A percentile compares a stretch with the other conserved stretches of the same genome.
Conservation (phyloP, 2,329 filamentous ascomycete genomes). For the Furcasterigmium sp. region DNA sequence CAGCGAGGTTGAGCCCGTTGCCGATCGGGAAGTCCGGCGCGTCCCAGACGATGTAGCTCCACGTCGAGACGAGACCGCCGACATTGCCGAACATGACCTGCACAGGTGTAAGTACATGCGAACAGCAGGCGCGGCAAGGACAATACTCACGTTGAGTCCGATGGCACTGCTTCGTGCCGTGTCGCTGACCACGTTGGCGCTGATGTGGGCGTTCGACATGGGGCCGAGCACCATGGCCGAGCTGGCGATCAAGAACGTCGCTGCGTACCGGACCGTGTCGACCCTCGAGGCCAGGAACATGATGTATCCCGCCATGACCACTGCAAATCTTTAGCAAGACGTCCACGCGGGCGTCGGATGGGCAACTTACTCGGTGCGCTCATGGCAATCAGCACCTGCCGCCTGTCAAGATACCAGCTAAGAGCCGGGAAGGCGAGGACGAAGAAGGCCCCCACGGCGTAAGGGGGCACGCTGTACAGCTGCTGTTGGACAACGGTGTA, state of each 20-base stretch:
- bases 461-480: conserved; percentile 66
- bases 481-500: conserved; percentile 57
- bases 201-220: conserved; percentile 61
- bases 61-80: conserved; percentile 63
- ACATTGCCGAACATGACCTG: conserved; percentile 65
- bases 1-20: conserved; percentile 64
- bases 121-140: background rate
- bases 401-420: conserved; percentile 54
- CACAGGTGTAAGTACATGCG: conserved; percentile 15
- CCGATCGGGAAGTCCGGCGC: conserved; percentile 64
- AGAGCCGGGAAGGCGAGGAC: conserved; percentile 56
- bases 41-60: conserved; percentile 60
- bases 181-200: conserved; percentile 67
- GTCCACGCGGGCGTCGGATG: background rate
- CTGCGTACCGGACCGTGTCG: conserved; percentile 56
- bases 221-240: conserved; percentile 61
- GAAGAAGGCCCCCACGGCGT: conserved; percentile 64
- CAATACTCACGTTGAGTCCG: conserved; percentile 40
- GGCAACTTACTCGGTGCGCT: conserved; percentile 37
- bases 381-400: conserved; percentile 56
- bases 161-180: conserved; percentile 64
- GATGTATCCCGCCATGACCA: conserved; percentile 65
- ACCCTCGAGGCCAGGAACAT: conserved; percentile 59
- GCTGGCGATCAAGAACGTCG: conserved; percentile 63
- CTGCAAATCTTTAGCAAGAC: background rate